Evolutionary conservation across 2,329 filamentous ascomycete species (phyloP).

Genomic region (Dactylellina drechsleri): DNA sequence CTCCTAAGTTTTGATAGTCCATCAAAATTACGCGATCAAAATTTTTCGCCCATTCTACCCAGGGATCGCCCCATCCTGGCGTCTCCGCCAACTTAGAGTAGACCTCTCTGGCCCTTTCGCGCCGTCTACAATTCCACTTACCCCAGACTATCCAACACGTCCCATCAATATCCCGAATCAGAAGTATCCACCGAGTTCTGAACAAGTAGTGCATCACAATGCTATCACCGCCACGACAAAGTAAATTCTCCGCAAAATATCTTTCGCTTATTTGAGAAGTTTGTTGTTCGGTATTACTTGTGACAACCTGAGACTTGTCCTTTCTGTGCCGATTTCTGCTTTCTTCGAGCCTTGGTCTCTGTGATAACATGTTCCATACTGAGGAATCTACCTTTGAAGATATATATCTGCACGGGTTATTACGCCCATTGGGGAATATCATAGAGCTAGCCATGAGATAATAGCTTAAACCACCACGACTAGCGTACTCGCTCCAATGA

Average conservation of each 20-base stretch:
- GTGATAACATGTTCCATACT: background rate
- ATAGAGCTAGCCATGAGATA: background rate
- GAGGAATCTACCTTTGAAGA: background rate
- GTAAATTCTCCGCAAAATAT: background rate
- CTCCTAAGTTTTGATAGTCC: slow-evolving; percentile 11
- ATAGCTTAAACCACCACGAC: background rate
- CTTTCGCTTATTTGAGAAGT: background rate
- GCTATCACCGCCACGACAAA: background rate
- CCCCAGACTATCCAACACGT: slow-evolving; percentile 8
- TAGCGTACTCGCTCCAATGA: background rate
- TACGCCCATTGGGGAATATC: background rate
- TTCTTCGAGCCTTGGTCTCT: background rate
- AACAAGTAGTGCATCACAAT: slow-evolving; percentile 6
- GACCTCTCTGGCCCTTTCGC: background rate
- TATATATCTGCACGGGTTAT: background rate
- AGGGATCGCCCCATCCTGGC: slow-evolving; percentile 5
- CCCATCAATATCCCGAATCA: background rate
- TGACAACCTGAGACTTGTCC: background rate
- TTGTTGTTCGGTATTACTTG: background rate
- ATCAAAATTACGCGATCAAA: background rate
- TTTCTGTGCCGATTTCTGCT: background rate
- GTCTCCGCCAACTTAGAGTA: background rate
- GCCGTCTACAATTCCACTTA: background rate
- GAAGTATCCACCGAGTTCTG: background rate
- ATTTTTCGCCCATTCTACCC: background rate